A percentile compares a stretch with the other conserved stretches of the same genome.
These are phyloP conservation scores for Trametes gibbosa DNA, from an alignment of 768 basidiomycete species.

Conservation along the genomic window DNA sequence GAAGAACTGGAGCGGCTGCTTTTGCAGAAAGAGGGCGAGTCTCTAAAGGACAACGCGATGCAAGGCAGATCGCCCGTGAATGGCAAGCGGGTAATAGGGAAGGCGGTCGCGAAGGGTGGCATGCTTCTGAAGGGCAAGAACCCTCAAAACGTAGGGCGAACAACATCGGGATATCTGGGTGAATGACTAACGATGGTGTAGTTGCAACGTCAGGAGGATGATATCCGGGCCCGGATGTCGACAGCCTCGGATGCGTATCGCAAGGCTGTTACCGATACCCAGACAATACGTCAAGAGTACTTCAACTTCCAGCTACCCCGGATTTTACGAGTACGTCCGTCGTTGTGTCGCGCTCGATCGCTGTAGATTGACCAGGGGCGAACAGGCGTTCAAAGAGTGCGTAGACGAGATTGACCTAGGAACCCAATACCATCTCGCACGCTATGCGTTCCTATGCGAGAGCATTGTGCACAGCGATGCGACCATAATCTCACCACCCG, in stretches of 20 bases:
- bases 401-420: conserved; percentile 95
- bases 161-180: neutral
- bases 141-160: conserved; percentile 66
- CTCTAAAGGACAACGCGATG: conserved; percentile 74
- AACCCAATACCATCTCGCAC: conserved; percentile 94
- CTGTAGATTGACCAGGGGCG: too few relatives aligned
- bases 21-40: conserved; percentile 94
- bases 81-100: conserved; percentile 83
- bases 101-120: conserved; percentile 89
- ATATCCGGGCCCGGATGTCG: conserved; percentile 84
- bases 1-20: conserved; percentile 94
- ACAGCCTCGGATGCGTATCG: conserved; percentile 83
- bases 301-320: conserved; percentile 97
- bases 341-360: too few relatives aligned
- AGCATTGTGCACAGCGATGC: conserved; percentile 88
- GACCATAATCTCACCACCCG: conserved; percentile 68
- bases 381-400: conserved; percentile 79
- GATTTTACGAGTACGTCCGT: conserved; percentile 73
- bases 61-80: conserved; percentile 59
- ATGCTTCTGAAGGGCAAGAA: conserved; percentile 90
- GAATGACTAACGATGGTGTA: conserved; percentile 28
- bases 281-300: conserved; percentile 91
- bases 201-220: conserved; percentile 94
- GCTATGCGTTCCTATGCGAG: conserved; percentile 94
- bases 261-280: conserved; percentile 87